Percentiles rank a stretch among this genome's conserved stretches.
Conservation (phyloP, 1,284 basidiomycete species). For the Vanrija sp. region DNA sequence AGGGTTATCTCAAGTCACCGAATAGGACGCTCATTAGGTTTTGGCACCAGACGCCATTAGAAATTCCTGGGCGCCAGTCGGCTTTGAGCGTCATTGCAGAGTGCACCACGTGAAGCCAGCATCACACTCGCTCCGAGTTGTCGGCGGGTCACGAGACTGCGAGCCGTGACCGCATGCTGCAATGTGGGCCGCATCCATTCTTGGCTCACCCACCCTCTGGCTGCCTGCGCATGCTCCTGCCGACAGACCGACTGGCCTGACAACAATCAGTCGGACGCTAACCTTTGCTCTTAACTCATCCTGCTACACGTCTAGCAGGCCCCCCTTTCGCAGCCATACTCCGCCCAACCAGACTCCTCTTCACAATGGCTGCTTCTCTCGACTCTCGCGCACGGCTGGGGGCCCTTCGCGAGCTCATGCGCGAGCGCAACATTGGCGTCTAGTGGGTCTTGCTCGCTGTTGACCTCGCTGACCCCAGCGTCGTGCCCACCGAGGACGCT, state of each 20-base stretch:
- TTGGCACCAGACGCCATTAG: no score
- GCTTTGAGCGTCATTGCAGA: no score
- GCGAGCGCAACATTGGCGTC: conserved; percentile 21
- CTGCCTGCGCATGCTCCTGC: no score
- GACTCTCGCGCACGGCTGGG: conserved; percentile 17
- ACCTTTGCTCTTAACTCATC: neutral
- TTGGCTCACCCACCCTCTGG: neutral
- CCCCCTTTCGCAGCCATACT: conserved; percentile 6
- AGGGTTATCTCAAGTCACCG: no score
- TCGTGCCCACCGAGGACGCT: conserved; percentile 83
- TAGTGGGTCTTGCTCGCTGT: conserved; percentile 4
- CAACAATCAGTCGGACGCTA: neutral
- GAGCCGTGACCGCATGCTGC: no score
- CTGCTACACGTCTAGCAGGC: neutral
- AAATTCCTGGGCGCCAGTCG: no score
- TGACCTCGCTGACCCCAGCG: conserved; percentile 45
- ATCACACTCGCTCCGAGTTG: no score
- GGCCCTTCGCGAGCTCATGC: conserved; percentile 19
- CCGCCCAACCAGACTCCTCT: conserved; percentile 6
- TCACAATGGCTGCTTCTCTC: conserved; percentile 9
- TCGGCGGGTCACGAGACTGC: no score
- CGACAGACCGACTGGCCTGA: neutral
- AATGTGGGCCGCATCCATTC: neutral
- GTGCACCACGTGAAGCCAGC: no score
- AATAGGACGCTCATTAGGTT: no score